Evolutionary conservation across 352 stramenopile genomes (phyloP).

Genomic region (Elongisporangium undulatum): DNA sequence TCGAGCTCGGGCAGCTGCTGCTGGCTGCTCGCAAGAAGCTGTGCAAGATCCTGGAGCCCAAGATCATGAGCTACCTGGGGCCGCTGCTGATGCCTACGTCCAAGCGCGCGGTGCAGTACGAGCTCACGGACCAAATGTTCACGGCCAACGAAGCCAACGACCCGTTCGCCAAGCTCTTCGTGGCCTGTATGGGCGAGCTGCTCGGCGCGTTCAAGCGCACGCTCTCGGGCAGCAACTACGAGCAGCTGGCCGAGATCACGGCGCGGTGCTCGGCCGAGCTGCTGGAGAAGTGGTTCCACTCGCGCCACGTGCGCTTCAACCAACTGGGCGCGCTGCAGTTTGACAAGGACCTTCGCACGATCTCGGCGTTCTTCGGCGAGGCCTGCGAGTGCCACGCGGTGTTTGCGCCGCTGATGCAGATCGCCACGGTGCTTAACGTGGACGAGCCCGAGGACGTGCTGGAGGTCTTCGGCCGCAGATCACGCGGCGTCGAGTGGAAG

Average conservation of each 20-base stretch:
- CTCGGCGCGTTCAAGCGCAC: slow-evolving; percentile 42
- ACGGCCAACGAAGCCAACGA: slow-evolving; percentile 87
- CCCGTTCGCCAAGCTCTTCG: slow-evolving; percentile 76
- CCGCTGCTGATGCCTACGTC: slow-evolving; percentile 40
- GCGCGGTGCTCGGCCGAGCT: slow-evolving; percentile 36
- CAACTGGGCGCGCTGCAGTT: slow-evolving; percentile 83
- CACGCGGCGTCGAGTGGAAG: slow-evolving; percentile 63
- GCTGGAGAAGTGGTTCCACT: slow-evolving; percentile 64
- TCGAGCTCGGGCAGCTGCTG: slow-evolving; percentile 70
- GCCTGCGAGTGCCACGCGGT: slow-evolving; percentile 43
- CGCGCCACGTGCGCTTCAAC: slow-evolving; percentile 54
- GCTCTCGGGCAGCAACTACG: slow-evolving; percentile 61
- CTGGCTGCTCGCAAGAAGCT: slow-evolving; percentile 66
- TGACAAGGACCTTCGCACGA: slow-evolving; percentile 80
- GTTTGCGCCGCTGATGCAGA: slow-evolving; percentile 64
- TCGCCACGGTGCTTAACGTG: slow-evolving; percentile 65
- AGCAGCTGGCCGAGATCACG: slow-evolving; percentile 40
- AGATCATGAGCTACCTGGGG: slow-evolving; percentile 47
- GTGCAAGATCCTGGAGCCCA: slow-evolving; percentile 70
- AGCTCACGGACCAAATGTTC: slow-evolving; percentile 83
- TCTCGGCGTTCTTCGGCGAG: slow-evolving; percentile 60
- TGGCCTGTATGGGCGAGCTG: slow-evolving; percentile 49
- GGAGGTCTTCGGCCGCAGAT: slow-evolving; percentile 66
- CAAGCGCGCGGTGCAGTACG: slow-evolving; percentile 58
- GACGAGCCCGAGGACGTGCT: slow-evolving; percentile 68